phyloP scores from a whole-genome alignment of 2,329 filamentous ascomycete species.

The Niveomyces coronatus region DNA sequence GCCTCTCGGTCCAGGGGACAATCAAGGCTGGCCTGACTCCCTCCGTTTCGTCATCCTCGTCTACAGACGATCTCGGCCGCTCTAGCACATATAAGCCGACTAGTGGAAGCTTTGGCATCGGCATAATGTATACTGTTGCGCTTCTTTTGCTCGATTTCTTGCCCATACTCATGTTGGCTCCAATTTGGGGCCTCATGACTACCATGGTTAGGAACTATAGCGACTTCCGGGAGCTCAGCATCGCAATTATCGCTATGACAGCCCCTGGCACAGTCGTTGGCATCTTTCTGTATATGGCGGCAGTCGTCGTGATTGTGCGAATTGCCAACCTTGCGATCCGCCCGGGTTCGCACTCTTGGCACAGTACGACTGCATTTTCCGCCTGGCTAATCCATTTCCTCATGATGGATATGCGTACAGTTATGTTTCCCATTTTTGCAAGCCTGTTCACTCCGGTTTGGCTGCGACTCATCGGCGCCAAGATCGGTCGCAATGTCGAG shows the following conservation, averaged over 20 bases:
- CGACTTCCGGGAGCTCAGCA: constrained; percentile 8
- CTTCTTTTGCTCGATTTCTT: constrained; percentile 12
- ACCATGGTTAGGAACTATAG: constrained; percentile 11
- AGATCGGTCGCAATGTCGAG: constrained; percentile 13
- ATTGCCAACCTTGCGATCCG: constrained; percentile 10
- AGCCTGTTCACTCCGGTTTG: constrained; percentile 14
- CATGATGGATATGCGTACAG: constrained; percentile 10
- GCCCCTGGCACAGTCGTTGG: constrained; percentile 9
- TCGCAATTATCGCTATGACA: constrained; percentile 8
- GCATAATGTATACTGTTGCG: constrained; percentile 10
- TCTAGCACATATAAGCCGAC: background rate
- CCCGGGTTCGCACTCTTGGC: constrained; percentile 14
- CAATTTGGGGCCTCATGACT: constrained; percentile 10
- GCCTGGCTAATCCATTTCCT: constrained; percentile 13
- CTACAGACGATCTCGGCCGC: background rate
- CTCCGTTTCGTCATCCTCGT: constrained; percentile 4
- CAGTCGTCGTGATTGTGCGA: constrained; percentile 6
- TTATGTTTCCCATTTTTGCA: constrained; percentile 14
- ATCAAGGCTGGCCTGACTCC: constrained; percentile 6
- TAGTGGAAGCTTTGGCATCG: constrained; percentile 2
- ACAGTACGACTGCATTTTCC: constrained; percentile 13
- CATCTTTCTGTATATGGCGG: constrained; percentile 4
- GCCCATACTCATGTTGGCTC: constrained; percentile 8
- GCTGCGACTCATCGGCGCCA: constrained; percentile 13
- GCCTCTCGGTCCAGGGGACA: constrained; percentile 11